Evolutionary conservation across 306 rosid genomes (phyloP), one percentile per base, ranked within the genome.

Genomic region (Pyrus pyrifolia): DNA sequence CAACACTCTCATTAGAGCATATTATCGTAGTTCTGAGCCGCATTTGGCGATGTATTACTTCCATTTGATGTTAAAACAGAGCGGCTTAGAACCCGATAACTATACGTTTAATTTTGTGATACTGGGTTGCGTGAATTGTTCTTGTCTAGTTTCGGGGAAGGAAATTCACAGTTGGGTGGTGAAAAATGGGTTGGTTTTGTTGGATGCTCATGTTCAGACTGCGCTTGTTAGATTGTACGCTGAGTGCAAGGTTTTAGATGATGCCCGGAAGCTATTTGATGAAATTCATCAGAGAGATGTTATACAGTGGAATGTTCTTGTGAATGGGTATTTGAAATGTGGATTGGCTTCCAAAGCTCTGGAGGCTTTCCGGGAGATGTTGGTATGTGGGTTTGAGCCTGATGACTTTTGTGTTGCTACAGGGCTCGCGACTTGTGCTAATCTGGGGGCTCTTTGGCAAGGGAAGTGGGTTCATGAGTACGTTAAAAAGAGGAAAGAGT

Each of bases 391-490:
- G 13, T 27, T 73, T 81, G 84, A 70, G 74, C 82, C 78, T 11
- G 87, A 83, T 66, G 78, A 79, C 12, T 81, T 75, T 66, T 86
- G 86, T 81, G 64, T 69, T 4, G 71, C 82, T 29, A 86, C 87
- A 15, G 82, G 78, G 68, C 73, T 86, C 3, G 17, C 74, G 3
- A 83, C 85, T 14, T 81, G 89, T 80, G 76, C 87, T 11, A 83
- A 57, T 52, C 59, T 67, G 73, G 89, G 85, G 67, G 89, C 83
- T 53, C 73, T 86, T 55, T 76, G 45, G 67, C 81, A 74, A 51
- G 87, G 87, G 30, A 83, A 52, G 74, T 86, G 85, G 87, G 72
- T 86, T 60, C 85, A 86, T 46, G 85, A 83, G 55, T 76, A 78
- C 29, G 68, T 72, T 64, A 81, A 66, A 61, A 80, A 71, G 72